Evolutionary conservation across 148 eudicot species (phyloP).

Genomic region (Chenopodium suecicum): DNA sequence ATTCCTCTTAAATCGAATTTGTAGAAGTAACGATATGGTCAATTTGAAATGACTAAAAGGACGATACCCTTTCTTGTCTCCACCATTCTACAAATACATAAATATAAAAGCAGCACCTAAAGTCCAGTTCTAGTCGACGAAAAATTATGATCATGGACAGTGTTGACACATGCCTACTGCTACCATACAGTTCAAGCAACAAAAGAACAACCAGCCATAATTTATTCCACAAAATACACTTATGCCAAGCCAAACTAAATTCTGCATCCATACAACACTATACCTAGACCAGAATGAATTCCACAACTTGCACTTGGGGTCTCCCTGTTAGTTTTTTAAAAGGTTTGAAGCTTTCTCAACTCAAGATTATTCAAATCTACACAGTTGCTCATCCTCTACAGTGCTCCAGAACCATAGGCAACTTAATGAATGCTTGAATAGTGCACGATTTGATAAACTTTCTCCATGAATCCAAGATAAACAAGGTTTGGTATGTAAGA

Average conservation of each 20-base stretch:
- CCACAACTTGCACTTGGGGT: background rate
- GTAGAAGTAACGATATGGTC: background rate
- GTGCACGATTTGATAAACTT: background rate
- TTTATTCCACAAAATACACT: background rate
- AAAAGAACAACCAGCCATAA: background rate
- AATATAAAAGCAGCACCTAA: constrained; percentile 7
- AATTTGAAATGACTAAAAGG: background rate
- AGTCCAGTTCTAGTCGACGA: background rate
- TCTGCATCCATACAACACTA: background rate
- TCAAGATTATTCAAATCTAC: background rate
- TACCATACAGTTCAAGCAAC: background rate
- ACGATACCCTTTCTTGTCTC: background rate
- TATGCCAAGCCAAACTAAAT: background rate
- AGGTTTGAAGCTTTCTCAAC: background rate
- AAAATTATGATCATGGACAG: background rate
- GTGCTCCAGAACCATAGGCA: background rate
- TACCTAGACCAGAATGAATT: background rate
- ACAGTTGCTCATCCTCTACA: background rate
- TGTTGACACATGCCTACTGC: background rate
- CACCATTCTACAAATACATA: background rate
- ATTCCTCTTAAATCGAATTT: too few species aligned
- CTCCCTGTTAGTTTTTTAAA: background rate
- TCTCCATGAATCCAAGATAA: background rate
- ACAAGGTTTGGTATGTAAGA: background rate
- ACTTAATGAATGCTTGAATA: background rate